Evolutionary conservation across 23 red algal species (phyloP), one percentile per base, ranked within the genome.

Genomic region (Gracilaria vermiculophylla): DNA sequence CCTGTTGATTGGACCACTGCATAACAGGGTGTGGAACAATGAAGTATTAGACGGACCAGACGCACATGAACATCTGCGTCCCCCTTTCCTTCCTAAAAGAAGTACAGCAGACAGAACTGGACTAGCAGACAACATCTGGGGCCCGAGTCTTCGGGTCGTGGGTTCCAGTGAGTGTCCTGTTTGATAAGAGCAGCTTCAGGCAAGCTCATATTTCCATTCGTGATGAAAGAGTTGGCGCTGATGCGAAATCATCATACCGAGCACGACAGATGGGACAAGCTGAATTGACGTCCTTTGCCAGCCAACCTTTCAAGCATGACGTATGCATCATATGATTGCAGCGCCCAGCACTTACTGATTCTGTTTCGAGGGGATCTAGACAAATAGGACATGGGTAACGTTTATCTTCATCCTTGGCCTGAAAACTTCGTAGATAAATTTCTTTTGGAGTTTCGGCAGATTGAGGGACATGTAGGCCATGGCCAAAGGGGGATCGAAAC

Each of bases 281-380:
- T 19, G 50, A 47, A 49, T 88, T 88, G 35, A 51, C 53, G 51
- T 88, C 87, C 76, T 91, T 80, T 29, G 76, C 74, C 27, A 91
- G 45, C 87, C 87, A 91, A 19, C 62, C 48, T 41, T 34, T 37
- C 24, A 91, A 36, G 40, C 87, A 91, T 11, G 76, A 81, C 1
- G 87, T 72, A 81, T 91, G 87, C 58, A 75, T 75, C 48, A 81
- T 66, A 62, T 91, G 87, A 37, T 66, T 60, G 35, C 87, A 91
- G 21, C 49, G 42, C 14, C 87, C 87, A 23, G 54, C 71, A 71
- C 75, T 70, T 13, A 91, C 76, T 7, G 75, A 53, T 27, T 80
- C 87, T 17, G 60, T 58, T 44, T 81, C 60, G 19, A 91, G 60
- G 0, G 74, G 25, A 58, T 65, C 87, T 12, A 91, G 51, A 66